A percentile compares a stretch with the other conserved stretches of the same genome.
Conservation (phyloP, 192 early-diverging fungal species). For the Funneliformis mosseae region DNA sequence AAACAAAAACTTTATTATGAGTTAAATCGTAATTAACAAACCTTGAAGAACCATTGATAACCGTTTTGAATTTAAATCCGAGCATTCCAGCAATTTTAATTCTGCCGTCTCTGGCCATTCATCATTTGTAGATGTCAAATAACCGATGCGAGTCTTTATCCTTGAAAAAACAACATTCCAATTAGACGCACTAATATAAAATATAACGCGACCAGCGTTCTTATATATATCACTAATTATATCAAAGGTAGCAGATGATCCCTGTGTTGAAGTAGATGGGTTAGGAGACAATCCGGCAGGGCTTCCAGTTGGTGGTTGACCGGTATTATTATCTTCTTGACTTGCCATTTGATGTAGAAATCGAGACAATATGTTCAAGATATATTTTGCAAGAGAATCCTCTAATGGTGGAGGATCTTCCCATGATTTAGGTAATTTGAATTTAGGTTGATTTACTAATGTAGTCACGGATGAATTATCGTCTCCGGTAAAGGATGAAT, state of each 20-base stretch:
- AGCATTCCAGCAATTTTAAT: conserved; percentile 85
- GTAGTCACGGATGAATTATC: conserved; percentile 26
- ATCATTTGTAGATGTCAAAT: conserved; percentile 64
- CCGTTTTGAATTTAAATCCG: conserved; percentile 74
- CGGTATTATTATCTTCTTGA: conserved; percentile 49
- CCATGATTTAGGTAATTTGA: conserved; percentile 25
- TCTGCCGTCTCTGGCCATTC: conserved; percentile 78
- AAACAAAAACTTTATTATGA: not conserved
- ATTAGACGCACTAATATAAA: conserved; percentile 87
- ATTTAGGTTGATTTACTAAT: not conserved
- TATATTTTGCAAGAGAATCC: conserved; percentile 66
- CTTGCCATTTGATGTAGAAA: conserved; percentile 63
- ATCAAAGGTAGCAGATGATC: conserved; percentile 46
- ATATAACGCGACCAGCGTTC: conserved; percentile 80
- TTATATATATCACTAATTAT: conserved; percentile 77
- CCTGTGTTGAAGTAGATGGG: not conserved
- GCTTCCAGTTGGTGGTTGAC: conserved; percentile 40
- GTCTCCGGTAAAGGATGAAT: not conserved
- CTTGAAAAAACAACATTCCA: conserved; percentile 81
- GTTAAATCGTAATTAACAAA: conserved; percentile 28
- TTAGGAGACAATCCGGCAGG: conserved; percentile 31
- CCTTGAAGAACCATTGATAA: conserved; percentile 68
- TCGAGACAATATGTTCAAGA: conserved; percentile 61
- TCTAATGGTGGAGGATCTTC: conserved; percentile 79
- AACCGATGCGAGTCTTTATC: conserved; percentile 66